phyloP scores from a whole-genome alignment of 805 yeast species.

The Metschnikowia gruessii region DNA sequence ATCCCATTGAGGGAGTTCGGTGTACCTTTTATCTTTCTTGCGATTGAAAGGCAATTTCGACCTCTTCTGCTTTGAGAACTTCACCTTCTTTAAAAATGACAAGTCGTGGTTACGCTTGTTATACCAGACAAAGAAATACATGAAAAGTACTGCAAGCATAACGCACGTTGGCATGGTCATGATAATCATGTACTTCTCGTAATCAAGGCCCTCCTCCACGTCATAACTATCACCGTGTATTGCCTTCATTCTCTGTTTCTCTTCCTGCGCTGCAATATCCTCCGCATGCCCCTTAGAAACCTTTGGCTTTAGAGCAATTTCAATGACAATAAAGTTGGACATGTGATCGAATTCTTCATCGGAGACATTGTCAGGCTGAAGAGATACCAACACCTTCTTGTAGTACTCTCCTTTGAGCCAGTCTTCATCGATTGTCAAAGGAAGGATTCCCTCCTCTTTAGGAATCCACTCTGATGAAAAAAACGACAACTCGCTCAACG shows the following conservation, averaged over 20 bases:
- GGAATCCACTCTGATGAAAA: constrained; percentile 69
- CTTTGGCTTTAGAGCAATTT: constrained; percentile 49
- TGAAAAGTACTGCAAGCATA: constrained; percentile 52
- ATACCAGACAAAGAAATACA: constrained; percentile 60
- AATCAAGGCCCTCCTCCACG: constrained; percentile 48
- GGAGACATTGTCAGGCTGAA: constrained; percentile 66
- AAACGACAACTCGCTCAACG: constrained; percentile 43
- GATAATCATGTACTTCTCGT: constrained; percentile 59
- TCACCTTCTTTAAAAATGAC: constrained; percentile 35
- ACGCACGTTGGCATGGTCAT: constrained; percentile 69
- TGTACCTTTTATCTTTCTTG: constrained; percentile 22
- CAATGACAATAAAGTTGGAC: constrained; percentile 41
- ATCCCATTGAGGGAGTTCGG: constrained; percentile 35
- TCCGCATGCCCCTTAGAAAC: constrained; percentile 48
- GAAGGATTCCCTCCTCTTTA: constrained; percentile 58
- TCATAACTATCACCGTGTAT: constrained; percentile 34
- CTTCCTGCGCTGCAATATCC: constrained; percentile 41
- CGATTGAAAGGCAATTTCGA: constrained; percentile 24
- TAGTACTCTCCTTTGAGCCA: constrained; percentile 58
- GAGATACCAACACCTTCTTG: constrained; percentile 58
- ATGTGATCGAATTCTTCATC: constrained; percentile 67
- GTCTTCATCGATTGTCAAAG: constrained; percentile 56
- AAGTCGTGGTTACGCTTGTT: constrained; percentile 47
- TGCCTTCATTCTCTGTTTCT: constrained; percentile 27
- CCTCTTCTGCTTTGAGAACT: constrained; percentile 22